A percentile compares a stretch with the other conserved stretches of the same genome.
Conservation (phyloP, 2,329 filamentous ascomycete genomes). For the Claviceps sp. region DNA sequence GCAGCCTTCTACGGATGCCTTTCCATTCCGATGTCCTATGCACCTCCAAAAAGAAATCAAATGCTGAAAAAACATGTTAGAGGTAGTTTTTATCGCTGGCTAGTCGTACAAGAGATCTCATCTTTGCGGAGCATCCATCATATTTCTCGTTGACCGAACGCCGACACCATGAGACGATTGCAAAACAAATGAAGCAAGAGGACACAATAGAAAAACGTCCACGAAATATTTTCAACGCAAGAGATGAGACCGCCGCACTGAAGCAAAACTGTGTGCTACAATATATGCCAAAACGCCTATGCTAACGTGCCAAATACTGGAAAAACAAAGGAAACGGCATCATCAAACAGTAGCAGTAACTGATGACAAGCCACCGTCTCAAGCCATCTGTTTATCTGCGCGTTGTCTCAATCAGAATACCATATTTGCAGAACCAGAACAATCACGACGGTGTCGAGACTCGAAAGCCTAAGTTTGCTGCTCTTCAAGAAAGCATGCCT, state of each 20-base stretch:
- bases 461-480: not conserved
- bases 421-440: not conserved
- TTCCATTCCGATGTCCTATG: not conserved
- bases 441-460: not conserved
- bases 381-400: not conserved
- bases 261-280: not conserved
- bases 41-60: not conserved
- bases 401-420: not conserved
- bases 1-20: not conserved
- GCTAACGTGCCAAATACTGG: not conserved
- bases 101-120: slow-evolving; percentile 1
- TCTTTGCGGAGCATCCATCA: not conserved
- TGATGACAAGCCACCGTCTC: not conserved
- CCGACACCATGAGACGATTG: slow-evolving; percentile 1
- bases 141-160: slow-evolving; percentile 3
- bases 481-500: not conserved
- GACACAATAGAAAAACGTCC: not conserved
- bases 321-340: not conserved
- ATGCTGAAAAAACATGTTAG: not conserved
- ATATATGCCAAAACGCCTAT: not conserved
- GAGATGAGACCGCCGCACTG: not conserved
- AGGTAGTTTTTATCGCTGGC: not conserved
- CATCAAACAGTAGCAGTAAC: not conserved
- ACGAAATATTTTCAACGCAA: not conserved
- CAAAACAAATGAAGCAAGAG: not conserved